Percentiles rank a stretch among this genome's conserved stretches.
Evolutionary conservation across 306 rosid genomes (phyloP).

Genomic region (Carpinus viminea): DNA sequence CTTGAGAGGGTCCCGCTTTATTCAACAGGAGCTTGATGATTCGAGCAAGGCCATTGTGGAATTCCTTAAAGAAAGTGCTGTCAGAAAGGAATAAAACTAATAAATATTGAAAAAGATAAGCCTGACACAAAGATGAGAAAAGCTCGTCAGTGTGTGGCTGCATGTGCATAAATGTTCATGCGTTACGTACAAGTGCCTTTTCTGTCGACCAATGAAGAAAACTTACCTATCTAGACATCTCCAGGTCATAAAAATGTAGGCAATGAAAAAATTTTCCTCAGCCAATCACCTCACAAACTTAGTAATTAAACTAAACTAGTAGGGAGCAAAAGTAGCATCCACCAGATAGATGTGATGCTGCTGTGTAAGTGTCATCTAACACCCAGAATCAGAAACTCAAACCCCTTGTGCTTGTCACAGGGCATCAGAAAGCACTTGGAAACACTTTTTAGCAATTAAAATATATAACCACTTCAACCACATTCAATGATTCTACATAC

Average conservation of each 20-base stretch:
- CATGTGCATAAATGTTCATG: slow-evolving; percentile 35
- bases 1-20: slow-evolving; percentile 54
- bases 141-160: slow-evolving; percentile 32
- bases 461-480: slow-evolving; percentile 19
- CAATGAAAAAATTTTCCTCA: slow-evolving; percentile 27
- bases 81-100: slow-evolving; percentile 34
- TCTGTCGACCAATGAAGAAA: slow-evolving; percentile 33
- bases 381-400: slow-evolving; percentile 16
- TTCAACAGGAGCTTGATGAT: slow-evolving; percentile 51
- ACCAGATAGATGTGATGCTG: slow-evolving; percentile 29
- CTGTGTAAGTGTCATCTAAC: background rate
- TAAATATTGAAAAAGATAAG: slow-evolving; percentile 31
- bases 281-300: slow-evolving; percentile 33
- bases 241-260: slow-evolving; percentile 34
- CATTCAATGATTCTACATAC: background rate
- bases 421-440: background rate
- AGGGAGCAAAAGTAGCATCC: slow-evolving; percentile 16
- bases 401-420: background rate
- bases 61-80: slow-evolving; percentile 90
- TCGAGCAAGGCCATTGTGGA: slow-evolving; percentile 70
- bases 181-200: slow-evolving; percentile 24
- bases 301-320: background rate
- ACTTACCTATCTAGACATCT: slow-evolving; percentile 24
- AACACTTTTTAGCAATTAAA: background rate
- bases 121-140: slow-evolving; percentile 33